Evolutionary conservation across 164 flowering plant genomes (phyloP), one percentile per base, ranked within the genome.

Genomic region (Chimonanthus praecox): DNA sequence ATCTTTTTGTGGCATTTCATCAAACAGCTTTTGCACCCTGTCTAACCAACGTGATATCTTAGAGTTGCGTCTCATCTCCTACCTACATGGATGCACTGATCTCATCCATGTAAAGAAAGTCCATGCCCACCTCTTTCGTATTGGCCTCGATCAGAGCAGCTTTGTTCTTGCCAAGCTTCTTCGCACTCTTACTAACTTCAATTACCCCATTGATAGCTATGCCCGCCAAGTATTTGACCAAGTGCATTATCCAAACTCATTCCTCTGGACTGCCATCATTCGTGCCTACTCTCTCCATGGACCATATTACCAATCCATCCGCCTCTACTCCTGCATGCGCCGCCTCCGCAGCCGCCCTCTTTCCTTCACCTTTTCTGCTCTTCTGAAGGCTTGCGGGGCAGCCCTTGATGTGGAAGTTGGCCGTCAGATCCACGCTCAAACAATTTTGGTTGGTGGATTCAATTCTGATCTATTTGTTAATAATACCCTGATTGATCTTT

Each of bases 311-410:
- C 66, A 71, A n/a, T 64, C 78, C 4, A 10, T 80, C 50, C 51
- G 50, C 1, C 51, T 78, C 20, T 81, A 76, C 58, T 73, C 50
- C 9, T 66, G 63, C 44, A 81, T 81, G 83, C 54, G 77, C 6
- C 20, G 71, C 1, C 64, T 47, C 3, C 71, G 74, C 1, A 49
- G 47, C 18, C 72, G 46, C 5, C 81, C 81, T 11, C 54, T 73
- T 13, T 72, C 83, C 47, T 81, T 81, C 72, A 81, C 83, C 15
- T 81, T 75, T 72, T 73, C 83, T 11, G 79, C 83, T 2, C 81
- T 80, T 45, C 67, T 80, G 61, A 80, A 80, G 72, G 80, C 78
- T 5, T 77, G 78, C n/a, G 67, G 72, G 0, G 78, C 64, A 10
- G 5, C 46, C 9, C n/a, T 21, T 2, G 60, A 70, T 47, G 67